These are phyloP conservation scores for Candida pseudoviswanathii DNA, from an alignment of 1,139 yeast species.

Conservation along the genomic window DNA sequence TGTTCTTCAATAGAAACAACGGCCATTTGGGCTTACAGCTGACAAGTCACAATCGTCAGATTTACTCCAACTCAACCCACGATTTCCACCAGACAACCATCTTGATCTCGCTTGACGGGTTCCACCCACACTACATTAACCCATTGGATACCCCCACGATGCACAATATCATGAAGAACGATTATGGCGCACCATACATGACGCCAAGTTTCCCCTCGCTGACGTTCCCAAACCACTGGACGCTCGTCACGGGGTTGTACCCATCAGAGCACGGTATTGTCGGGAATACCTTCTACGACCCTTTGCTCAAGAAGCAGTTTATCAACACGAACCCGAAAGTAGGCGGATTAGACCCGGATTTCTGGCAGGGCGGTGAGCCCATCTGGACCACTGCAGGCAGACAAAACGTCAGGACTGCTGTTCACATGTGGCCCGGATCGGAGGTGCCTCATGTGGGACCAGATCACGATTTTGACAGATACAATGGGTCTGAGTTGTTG, in stretches of 20 bases:
- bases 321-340: constrained; percentile 59
- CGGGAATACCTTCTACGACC: constrained; percentile 80
- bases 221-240: constrained; percentile 92
- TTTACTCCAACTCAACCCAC: constrained; percentile 70
- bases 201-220: constrained; percentile 85
- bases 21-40: neutral
- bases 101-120: constrained; percentile 79
- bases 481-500: constrained; percentile 64
- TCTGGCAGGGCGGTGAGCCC: constrained; percentile 89
- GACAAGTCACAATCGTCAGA: neutral
- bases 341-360: constrained; percentile 60
- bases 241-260: constrained; percentile 79
- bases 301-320: constrained; percentile 56
- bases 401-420: constrained; percentile 70
- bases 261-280: constrained; percentile 89
- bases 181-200: constrained; percentile 81
- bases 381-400: constrained; percentile 75
- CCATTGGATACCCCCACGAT: constrained; percentile 67
- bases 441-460: constrained; percentile 67
- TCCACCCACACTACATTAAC: constrained; percentile 88
- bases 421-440: constrained; percentile 98
- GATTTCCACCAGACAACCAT: constrained; percentile 76
- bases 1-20: constrained; percentile 6
- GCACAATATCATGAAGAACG: constrained; percentile 55
- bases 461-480: constrained; percentile 53